Conservation (phyloP, 2,329 filamentous ascomycete genomes). For the Pezicula rhizophila region DNA sequence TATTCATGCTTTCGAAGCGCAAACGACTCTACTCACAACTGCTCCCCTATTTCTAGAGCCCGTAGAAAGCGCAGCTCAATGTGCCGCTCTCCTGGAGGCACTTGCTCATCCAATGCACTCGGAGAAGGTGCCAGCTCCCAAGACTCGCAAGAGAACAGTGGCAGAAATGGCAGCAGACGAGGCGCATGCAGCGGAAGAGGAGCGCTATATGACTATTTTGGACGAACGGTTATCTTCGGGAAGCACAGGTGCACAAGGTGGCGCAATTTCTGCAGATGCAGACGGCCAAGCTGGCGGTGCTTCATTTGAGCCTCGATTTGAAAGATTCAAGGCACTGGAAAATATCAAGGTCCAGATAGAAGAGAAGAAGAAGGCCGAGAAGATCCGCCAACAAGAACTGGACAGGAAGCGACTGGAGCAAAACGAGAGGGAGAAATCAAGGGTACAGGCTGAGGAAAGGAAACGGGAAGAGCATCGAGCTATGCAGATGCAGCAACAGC, state of each 20-base stretch:
- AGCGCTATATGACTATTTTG: conserved; percentile 87
- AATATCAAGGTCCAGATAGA: conserved; percentile 74
- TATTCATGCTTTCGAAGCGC: conserved; percentile 68
- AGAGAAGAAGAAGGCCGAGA: conserved; percentile 72
- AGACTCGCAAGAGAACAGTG: conserved; percentile 85
- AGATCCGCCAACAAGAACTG: conserved; percentile 51
- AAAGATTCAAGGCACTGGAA: conserved; percentile 85
- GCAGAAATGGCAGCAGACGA: conserved; percentile 95
- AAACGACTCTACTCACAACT: conserved; percentile 67
- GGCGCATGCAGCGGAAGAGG: conserved; percentile 79
- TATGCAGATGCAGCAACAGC: conserved; percentile 32
- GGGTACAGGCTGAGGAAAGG: conserved; percentile 24
- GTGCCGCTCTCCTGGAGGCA: conserved; percentile 63
- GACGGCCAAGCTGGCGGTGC: conserved; percentile 66
- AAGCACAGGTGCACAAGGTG: conserved; percentile 46
- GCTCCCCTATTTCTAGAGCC: conserved; percentile 74
- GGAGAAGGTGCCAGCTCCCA: conserved; percentile 72
- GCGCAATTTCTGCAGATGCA: conserved; percentile 55
- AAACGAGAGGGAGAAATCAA: conserved; percentile 38
- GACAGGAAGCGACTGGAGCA: conserved; percentile 42
- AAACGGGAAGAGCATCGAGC: conserved; percentile 21
- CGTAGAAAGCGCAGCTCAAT: conserved; percentile 61
- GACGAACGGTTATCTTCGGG: conserved; percentile 70
- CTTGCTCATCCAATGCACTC: conserved; percentile 74
- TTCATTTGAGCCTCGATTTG: conserved; percentile 81